Base-by-base conservation (phyloP, 1,284 basidiomycete species). In the Cerioporus squamosus region DNA sequence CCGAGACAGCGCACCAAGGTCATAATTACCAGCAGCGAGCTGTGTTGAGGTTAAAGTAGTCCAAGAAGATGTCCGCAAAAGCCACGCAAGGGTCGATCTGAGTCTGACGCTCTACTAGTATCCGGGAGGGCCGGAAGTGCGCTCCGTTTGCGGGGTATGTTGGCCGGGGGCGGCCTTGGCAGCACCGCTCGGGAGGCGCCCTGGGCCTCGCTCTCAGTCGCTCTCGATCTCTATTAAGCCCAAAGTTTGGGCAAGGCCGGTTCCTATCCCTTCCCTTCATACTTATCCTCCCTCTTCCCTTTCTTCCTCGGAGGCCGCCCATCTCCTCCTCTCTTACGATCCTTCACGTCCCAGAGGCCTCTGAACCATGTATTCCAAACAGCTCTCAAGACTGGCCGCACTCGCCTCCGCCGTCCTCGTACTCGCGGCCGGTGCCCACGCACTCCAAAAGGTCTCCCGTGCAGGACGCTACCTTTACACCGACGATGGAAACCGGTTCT, bases 61-160 rank as follows among this genome's bases (percentile, higher is more conserved):
- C n/a, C n/a, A n/a, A n/a, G n/a, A n/a, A n/a, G n/a, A n/a, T n/a
- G n/a, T n/a, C n/a, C n/a, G n/a, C n/a, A n/a, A n/a, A n/a, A n/a
- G n/a, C n/a, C n/a, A 87, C 88, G 88, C 87, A 88, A 90, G 89
- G 88, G 88, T 91, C 89, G 88, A 91, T 91, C 88, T 90, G 69
- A 89, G 87, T 88, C 88, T 88, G 86, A 88, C 86, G 88, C 87
- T 90, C 88, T n/a, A n/a, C n/a, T n/a, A n/a, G n/a, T 90, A 87
- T 85, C 87, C 88, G 86, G 90, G 88, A 90, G 87, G 89, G 88
- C 87, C 33, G 14, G 14, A 29, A 10, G 29, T 10, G 33, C 14
- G 10, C 14, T 36, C 14, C 15, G 33, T 9, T 5, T 5, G 33
- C 33, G 33, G 33, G 33, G 33, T 14, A 36, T 36, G 33, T 36